These are phyloP conservation scores for Raffaelea ambrosiae DNA, from an alignment of 2,329 filamentous ascomycete genomes.

Conservation along the genomic window DNA sequence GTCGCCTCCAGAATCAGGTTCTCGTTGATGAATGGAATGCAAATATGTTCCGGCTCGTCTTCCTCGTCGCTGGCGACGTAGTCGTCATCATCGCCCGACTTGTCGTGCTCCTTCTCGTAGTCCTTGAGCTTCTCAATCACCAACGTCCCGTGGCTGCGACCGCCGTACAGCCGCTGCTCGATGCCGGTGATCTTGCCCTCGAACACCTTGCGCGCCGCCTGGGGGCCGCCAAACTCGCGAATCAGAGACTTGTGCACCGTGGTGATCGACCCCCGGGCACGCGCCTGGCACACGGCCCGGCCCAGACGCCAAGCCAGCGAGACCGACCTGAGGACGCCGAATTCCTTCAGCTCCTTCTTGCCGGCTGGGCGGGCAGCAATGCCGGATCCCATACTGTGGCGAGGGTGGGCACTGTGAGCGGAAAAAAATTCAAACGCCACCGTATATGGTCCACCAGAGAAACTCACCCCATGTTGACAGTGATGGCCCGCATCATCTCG, in stretches of 20 bases:
- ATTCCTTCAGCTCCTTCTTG: slow-evolving; percentile 21
- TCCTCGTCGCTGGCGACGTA: slow-evolving; percentile 1
- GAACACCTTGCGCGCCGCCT: slow-evolving; percentile 38
- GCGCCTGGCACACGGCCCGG: slow-evolving; percentile 41
- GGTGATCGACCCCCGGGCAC: slow-evolving; percentile 32
- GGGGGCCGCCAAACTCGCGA: slow-evolving; percentile 35
- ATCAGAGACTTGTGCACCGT: slow-evolving; percentile 39
- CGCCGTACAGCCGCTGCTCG: slow-evolving; percentile 37
- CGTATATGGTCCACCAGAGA: too few species aligned
- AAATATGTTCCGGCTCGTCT: slow-evolving; percentile 7
- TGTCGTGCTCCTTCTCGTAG: slow-evolving; percentile 20
- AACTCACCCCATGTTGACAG: slow-evolving; percentile 29
- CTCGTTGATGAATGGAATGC: slow-evolving; percentile 21
- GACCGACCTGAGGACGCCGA: slow-evolving; percentile 25
- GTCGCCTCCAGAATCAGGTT: slow-evolving; percentile 15
- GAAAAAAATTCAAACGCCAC: too few species aligned
- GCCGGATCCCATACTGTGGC: slow-evolving; percentile 34
- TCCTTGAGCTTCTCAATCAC: slow-evolving; percentile 17
- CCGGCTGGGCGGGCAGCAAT: slow-evolving; percentile 23
- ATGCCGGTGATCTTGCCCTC: slow-evolving; percentile 44
- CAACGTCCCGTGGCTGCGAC: slow-evolving; percentile 36
- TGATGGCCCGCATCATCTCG: slow-evolving; percentile 29
- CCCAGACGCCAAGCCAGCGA: slow-evolving; percentile 38
- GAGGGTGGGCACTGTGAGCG: slow-evolving; percentile 4
- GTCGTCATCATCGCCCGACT: slow-evolving; percentile 18